Evolutionary conservation across 2,329 filamentous ascomycete species (phyloP).

Genomic region (Sarocladium kiliense): DNA sequence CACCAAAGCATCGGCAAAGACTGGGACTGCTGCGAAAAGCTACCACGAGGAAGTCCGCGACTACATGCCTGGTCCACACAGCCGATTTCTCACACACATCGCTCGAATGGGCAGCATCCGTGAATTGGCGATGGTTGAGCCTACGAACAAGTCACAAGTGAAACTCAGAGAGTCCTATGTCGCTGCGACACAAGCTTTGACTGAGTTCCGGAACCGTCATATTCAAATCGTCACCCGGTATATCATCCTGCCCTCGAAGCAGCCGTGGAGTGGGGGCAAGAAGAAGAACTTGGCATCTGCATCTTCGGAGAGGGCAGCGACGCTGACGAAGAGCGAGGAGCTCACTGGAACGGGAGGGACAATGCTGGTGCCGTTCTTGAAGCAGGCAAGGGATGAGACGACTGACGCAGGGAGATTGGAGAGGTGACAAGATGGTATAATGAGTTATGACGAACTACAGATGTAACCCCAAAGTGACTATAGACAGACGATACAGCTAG

Average conservation of each 20-base stretch:
- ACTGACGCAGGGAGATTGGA: slow-evolving; percentile 28
- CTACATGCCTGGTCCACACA: slow-evolving; percentile 87
- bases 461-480: not conserved
- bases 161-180: slow-evolving; percentile 52
- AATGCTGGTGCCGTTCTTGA: slow-evolving; percentile 80
- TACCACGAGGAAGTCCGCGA: slow-evolving; percentile 66
- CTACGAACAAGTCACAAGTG: slow-evolving; percentile 45
- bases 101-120: slow-evolving; percentile 68
- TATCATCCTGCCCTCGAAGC: slow-evolving; percentile 72
- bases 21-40: slow-evolving; percentile 20
- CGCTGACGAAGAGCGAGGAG: slow-evolving; percentile 31
- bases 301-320: slow-evolving; percentile 22
- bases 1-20: slow-evolving; percentile 14
- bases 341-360: slow-evolving; percentile 86
- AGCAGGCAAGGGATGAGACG: slow-evolving; percentile 84
- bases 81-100: slow-evolving; percentile 70
- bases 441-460: not conserved
- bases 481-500: not conserved
- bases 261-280: slow-evolving; percentile 23
- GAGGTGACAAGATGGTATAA: slow-evolving; percentile 7
- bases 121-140: slow-evolving; percentile 53
- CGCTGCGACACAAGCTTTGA: slow-evolving; percentile 68
- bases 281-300: slow-evolving; percentile 40
- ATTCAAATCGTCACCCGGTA: slow-evolving; percentile 87
- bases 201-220: slow-evolving; percentile 75